These are phyloP conservation scores for Scutellaria minor DNA, from an alignment of 257 asterid species.

Conservation along the genomic window DNA sequence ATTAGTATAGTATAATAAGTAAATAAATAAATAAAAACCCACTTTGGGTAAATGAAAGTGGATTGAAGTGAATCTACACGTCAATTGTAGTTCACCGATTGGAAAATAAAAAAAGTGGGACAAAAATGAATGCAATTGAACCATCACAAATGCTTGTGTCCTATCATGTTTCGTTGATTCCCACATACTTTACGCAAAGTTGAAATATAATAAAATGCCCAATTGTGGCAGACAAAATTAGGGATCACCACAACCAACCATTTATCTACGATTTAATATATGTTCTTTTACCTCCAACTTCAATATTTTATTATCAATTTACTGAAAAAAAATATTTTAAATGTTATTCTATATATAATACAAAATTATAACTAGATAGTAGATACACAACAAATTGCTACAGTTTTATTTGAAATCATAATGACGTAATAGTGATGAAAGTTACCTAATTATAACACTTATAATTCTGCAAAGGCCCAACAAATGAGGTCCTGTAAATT, in stretches of 20 bases:
- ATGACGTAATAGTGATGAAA: conserved; percentile 16
- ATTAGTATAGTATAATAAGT: not conserved
- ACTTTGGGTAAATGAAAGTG: conserved; percentile 37
- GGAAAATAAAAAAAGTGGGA: conserved; percentile 16
- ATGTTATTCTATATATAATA: not conserved
- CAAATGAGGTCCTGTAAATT: too few species aligned
- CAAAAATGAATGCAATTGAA: conserved; percentile 34
- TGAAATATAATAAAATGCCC: conserved; percentile 34
- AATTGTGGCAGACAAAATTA: conserved; percentile 65
- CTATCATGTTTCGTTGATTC: conserved; percentile 59
- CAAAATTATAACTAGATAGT: not conserved
- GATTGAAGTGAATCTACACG: conserved; percentile 14
- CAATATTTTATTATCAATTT: conserved; percentile 10
- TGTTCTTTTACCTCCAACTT: conserved; percentile 25
- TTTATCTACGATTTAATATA: conserved; percentile 9
- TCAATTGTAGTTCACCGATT: conserved; percentile 26
- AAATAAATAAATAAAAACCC: conserved; percentile 26
- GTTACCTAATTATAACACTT: not conserved
- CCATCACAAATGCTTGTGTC: conserved; percentile 45
- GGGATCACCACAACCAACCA: conserved; percentile 43
- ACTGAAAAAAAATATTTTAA: not conserved
- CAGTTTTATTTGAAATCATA: not conserved
- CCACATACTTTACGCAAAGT: conserved; percentile 42
- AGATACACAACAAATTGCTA: not conserved
- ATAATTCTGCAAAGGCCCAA: too few species aligned